These are phyloP conservation scores for Groenewaldozyma sp. DNA, from an alignment of 1,139 yeast species.

Conservation along the genomic window DNA sequence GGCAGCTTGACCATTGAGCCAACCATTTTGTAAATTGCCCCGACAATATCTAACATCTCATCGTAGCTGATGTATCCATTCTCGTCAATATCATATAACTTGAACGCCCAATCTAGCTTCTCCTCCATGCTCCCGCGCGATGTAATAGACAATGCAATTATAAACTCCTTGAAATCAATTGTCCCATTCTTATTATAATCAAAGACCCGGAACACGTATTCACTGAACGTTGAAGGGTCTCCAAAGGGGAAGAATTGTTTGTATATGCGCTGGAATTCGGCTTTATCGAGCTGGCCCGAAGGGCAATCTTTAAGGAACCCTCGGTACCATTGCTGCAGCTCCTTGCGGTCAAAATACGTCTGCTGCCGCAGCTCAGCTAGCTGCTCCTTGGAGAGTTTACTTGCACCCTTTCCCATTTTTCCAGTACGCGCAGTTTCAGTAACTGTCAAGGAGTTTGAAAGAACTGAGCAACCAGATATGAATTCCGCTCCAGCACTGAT, in stretches of 20 bases:
- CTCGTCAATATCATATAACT: conserved; percentile 71
- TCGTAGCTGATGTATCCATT: conserved; percentile 66
- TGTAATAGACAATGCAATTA: conserved; percentile 77
- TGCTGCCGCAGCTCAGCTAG: conserved; percentile 71
- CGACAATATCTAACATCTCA: conserved; percentile 72
- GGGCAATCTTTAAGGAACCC: conserved; percentile 95
- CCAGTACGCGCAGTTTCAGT: too few relatives aligned
- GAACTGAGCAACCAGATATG: too few relatives aligned
- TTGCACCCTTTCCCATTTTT: conserved; percentile 98
- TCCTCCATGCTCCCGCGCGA: conserved; percentile 85
- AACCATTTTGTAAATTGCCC: conserved; percentile 87
- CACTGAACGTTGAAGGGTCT: conserved; percentile 87
- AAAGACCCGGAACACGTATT: conserved; percentile 78
- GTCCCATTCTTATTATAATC: conserved; percentile 75
- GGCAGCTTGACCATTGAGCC: conserved; percentile 90
- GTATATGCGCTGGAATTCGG: conserved; percentile 84
- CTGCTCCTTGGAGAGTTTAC: conserved; percentile 88
- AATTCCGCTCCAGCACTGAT: too few relatives aligned
- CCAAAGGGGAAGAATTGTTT: conserved; percentile 98
- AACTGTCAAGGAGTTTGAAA: too few relatives aligned
- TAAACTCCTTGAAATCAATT: conserved; percentile 89
- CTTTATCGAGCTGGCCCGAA: conserved; percentile 74
- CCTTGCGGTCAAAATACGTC: conserved; percentile 88
- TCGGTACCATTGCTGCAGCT: conserved; percentile 96
- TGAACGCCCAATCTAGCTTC: conserved; percentile 74